phyloP scores from a whole-genome alignment of 2,329 filamentous ascomycete species.

The Pseudocercospora macadamiae region DNA sequence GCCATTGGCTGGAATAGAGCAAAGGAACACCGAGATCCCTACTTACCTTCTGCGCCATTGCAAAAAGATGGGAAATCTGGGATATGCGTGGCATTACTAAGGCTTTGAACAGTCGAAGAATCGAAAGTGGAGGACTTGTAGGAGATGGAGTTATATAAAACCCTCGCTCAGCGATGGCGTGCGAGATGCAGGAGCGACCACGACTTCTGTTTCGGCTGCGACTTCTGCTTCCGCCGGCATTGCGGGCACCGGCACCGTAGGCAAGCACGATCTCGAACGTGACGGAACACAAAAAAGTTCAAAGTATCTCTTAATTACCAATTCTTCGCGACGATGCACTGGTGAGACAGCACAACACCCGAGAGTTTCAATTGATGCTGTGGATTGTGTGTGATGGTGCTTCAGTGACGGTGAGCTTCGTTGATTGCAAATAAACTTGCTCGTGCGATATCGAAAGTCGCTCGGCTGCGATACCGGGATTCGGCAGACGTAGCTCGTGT shows the following conservation, averaged over 20 bases:
- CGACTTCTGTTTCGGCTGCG: background rate
- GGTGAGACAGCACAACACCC: background rate
- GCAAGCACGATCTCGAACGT: background rate
- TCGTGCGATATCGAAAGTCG: background rate
- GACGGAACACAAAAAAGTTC: background rate
- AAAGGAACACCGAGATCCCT: background rate
- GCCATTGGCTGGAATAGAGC: background rate
- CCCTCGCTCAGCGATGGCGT: conserved; percentile 5
- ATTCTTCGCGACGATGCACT: background rate
- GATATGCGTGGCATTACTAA: background rate
- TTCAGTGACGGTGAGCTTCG: background rate
- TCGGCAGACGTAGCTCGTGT: background rate
- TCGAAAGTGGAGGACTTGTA: conserved; percentile 1
- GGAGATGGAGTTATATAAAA: background rate
- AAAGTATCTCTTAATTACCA: background rate
- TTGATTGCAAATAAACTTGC: background rate
- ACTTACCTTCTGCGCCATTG: background rate
- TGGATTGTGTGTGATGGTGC: background rate
- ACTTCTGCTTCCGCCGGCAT: conserved; percentile 3
- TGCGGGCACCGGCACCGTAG: too few relatives aligned
- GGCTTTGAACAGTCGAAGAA: too few relatives aligned
- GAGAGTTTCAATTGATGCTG: background rate
- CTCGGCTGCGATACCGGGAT: background rate
- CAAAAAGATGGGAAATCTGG: background rate
- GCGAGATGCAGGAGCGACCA: background rate